These are phyloP conservation scores for Castanea sativa DNA, from an alignment of 306 rosid species.

Conservation along the genomic window DNA sequence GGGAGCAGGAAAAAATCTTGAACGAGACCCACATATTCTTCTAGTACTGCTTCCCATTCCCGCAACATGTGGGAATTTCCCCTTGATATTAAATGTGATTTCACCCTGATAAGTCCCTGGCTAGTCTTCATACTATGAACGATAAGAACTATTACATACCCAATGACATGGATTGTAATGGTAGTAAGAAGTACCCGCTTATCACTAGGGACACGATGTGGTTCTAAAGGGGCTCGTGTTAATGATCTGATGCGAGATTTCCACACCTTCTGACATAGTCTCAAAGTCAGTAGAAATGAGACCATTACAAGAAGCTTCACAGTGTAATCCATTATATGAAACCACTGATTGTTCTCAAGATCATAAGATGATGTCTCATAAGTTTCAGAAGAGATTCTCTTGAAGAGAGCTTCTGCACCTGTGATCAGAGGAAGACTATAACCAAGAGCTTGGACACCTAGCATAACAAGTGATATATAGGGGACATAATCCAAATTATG, in stretches of 20 bases:
- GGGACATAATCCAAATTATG: constrained; percentile 61
- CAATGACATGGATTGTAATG: constrained; percentile 50
- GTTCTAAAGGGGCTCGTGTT: constrained; percentile 53
- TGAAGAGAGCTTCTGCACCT: constrained; percentile 82
- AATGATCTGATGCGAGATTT: constrained; percentile 74
- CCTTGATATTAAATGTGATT: constrained; percentile 15
- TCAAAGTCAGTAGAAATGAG: constrained; percentile 65
- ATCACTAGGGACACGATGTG: constrained; percentile 62
- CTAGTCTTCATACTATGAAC: constrained; percentile 43
- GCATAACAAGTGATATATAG: constrained; percentile 67
- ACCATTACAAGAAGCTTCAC: constrained; percentile 75
- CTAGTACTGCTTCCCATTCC: constrained; percentile 64
- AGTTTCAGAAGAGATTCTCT: constrained; percentile 51
- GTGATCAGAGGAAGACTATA: constrained; percentile 82
- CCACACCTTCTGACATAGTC: constrained; percentile 93
- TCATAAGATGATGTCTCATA: constrained; percentile 41
- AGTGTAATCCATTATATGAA: constrained; percentile 57
- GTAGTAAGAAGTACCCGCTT: constrained; percentile 57
- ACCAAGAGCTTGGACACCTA: constrained; percentile 81
- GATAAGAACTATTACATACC: constrained; percentile 52
- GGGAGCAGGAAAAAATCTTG: constrained; percentile 91
- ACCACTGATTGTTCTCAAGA: constrained; percentile 57
- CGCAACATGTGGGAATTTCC: constrained; percentile 32
- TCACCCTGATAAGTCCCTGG: constrained; percentile 37
- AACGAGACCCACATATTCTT: constrained; percentile 80